Evolutionary conservation across 2,329 filamentous ascomycete species (phyloP).

Genomic region (Apiospora arundinis): DNA sequence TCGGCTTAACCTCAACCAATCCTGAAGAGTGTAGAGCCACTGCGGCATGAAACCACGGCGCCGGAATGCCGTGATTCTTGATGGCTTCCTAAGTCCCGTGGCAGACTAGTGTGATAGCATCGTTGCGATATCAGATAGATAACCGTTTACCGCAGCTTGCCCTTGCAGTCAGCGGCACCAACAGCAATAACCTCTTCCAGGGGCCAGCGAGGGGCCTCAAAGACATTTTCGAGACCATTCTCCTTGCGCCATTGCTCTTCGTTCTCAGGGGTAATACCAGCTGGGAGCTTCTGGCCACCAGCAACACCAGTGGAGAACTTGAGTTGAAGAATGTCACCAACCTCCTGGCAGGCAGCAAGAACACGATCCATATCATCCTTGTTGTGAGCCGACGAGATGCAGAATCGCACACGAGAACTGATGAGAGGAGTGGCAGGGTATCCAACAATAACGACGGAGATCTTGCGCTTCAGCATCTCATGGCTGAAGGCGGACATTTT

Average conservation of each 20-base stretch:
- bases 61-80: constrained; percentile 38
- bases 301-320: constrained; percentile 98
- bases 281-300: constrained; percentile 80
- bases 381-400: constrained; percentile 93
- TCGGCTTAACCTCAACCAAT: constrained; percentile 24
- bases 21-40: constrained; percentile 31
- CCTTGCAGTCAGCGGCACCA: constrained; percentile 78
- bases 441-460: constrained; percentile 95
- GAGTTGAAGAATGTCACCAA: constrained; percentile 89
- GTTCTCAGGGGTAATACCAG: constrained; percentile 73
- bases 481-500: constrained; percentile 99
- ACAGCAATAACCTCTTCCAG: constrained; percentile 81
- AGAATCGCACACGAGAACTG: constrained; percentile 93
- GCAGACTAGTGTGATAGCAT: constrained; percentile 37
- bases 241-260: constrained; percentile 71
- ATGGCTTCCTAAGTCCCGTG: constrained; percentile 30
- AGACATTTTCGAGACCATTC: constrained; percentile 72
- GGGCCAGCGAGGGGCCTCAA: constrained; percentile 80
- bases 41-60: constrained; percentile 37
- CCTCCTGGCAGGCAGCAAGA: constrained; percentile 87
- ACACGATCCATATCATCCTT: constrained; percentile 97
- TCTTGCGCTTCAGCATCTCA: constrained; percentile 97
- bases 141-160: constrained; percentile 66
- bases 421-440: constrained; percentile 97
- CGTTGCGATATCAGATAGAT: not conserved